These are phyloP conservation scores for Glebionis coronaria DNA, from an alignment of 129 eudicot species.

Conservation along the genomic window DNA sequence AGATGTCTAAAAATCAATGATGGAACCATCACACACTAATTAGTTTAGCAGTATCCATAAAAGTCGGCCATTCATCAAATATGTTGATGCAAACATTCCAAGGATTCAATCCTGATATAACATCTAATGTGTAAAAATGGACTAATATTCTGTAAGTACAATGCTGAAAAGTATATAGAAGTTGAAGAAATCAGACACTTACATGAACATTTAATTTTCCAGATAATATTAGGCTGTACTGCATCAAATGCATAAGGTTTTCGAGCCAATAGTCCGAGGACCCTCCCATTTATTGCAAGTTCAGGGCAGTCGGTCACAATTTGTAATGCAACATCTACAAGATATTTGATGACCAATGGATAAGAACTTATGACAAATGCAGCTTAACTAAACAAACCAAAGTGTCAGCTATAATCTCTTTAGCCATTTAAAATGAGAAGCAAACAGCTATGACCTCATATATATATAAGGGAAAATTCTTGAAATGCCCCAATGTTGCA, in stretches of 20 bases:
- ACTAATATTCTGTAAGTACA: neutral
- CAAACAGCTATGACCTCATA: neutral
- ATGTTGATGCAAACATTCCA: neutral
- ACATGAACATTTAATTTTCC: slow-evolving; percentile 15
- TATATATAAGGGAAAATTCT: too few species aligned
- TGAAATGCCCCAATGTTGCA: too few species aligned
- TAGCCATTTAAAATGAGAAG: neutral
- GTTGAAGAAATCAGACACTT: slow-evolving; percentile 2
- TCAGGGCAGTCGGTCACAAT: slow-evolving; percentile 8
- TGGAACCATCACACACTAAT: neutral
- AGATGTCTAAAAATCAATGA: too few species aligned
- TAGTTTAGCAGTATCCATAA: neutral
- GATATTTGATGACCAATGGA: neutral
- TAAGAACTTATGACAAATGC: neutral
- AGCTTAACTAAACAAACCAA: neutral
- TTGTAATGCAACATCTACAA: slow-evolving; percentile 32
- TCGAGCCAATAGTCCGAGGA: slow-evolving; percentile 27
- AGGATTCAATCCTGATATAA: neutral
- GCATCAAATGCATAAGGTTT: slow-evolving; percentile 25
- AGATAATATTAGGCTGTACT: neutral
- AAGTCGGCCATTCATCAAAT: neutral
- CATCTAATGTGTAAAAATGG: neutral
- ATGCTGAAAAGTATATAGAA: neutral
- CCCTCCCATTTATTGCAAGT: slow-evolving; percentile 20
- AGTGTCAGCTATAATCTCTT: neutral